Evolutionary conservation across 805 yeast genomes (phyloP).

Genomic region (Saccharomycopsis sp.): DNA sequence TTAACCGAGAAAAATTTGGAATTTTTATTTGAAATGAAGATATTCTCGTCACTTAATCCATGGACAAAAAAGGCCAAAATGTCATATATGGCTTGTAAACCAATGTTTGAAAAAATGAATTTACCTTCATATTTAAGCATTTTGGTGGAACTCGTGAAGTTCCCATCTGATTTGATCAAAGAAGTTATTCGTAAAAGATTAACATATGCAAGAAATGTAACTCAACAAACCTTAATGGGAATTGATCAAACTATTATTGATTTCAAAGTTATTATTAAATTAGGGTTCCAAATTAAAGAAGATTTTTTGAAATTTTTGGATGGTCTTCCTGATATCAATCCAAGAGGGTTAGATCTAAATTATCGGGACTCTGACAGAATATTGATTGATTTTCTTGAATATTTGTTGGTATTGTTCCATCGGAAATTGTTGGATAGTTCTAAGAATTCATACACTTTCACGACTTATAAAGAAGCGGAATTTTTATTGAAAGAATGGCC

Average conservation of each 20-base stretch:
- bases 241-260: slow-evolving; percentile 91
- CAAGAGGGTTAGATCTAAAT: slow-evolving; percentile 53
- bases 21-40: slow-evolving; percentile 60
- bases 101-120: slow-evolving; percentile 57
- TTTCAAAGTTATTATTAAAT: slow-evolving; percentile 64
- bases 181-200: slow-evolving; percentile 72
- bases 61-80: slow-evolving; percentile 77
- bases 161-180: slow-evolving; percentile 74
- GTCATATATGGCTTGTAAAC: slow-evolving; percentile 57
- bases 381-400: slow-evolving; percentile 65
- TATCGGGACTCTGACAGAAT: slow-evolving; percentile 50
- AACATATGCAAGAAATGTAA: slow-evolving; percentile 67
- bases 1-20: slow-evolving; percentile 48
- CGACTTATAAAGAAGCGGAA: slow-evolving; percentile 88
- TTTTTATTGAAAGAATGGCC: slow-evolving; percentile 79
- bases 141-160: slow-evolving; percentile 56
- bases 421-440: slow-evolving; percentile 76
- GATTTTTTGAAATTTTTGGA: slow-evolving; percentile 27
- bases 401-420: slow-evolving; percentile 62
- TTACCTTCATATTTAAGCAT: slow-evolving; percentile 66
- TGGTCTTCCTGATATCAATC: slow-evolving; percentile 46
- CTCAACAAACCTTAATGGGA: slow-evolving; percentile 89
- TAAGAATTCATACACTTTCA: slow-evolving; percentile 51
- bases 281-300: slow-evolving; percentile 64
- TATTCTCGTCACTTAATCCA: slow-evolving; percentile 64